phyloP scores from a whole-genome alignment of 1,284 basidiomycete genomes.

The Ganoderma resinaceum region DNA sequence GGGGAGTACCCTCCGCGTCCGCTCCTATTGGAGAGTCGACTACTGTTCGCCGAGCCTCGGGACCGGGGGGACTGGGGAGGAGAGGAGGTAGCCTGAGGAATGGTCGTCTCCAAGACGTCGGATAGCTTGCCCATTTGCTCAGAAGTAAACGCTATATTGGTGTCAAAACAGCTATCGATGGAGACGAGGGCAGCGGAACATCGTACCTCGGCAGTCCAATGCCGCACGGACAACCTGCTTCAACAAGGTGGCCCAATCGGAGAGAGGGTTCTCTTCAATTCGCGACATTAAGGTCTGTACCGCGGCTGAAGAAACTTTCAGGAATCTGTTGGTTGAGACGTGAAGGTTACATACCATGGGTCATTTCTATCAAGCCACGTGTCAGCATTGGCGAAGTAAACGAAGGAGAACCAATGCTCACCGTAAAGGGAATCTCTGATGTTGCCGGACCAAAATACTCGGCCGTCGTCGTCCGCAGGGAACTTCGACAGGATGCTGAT shows the following conservation, averaged over 20 bases:
- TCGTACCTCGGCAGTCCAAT: slow-evolving; percentile 61
- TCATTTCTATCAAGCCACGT: slow-evolving; percentile 35
- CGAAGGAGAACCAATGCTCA: slow-evolving; percentile 42
- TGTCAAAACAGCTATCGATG: neutral
- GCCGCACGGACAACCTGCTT: slow-evolving; percentile 60
- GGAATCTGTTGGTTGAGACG: neutral
- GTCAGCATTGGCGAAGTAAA: neutral
- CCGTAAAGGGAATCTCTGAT: slow-evolving; percentile 71
- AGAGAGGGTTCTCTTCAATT: slow-evolving; percentile 44
- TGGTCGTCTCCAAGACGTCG: slow-evolving; percentile 42
- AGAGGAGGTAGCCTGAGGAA: slow-evolving; percentile 39
- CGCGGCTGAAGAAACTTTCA: slow-evolving; percentile 36
- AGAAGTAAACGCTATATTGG: slow-evolving; percentile 56
- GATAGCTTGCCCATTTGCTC: slow-evolving; percentile 58
- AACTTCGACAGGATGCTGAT: slow-evolving; percentile 78
- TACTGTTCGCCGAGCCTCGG: slow-evolving; percentile 27
- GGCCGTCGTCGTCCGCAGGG: slow-evolving; percentile 72
- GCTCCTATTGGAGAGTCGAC: slow-evolving; percentile 25
- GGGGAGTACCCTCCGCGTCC: slow-evolving; percentile 20
- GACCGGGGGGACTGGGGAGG: slow-evolving; percentile 30
- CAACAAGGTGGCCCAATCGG: slow-evolving; percentile 48
- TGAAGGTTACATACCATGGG: slow-evolving; percentile 32
- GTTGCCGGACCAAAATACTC: slow-evolving; percentile 69
- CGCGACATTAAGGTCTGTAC: slow-evolving; percentile 43
- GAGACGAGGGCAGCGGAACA: neutral